These are phyloP conservation scores for Stenocarpella maydis DNA, from an alignment of 2,329 filamentous ascomycete species.

Conservation along the genomic window DNA sequence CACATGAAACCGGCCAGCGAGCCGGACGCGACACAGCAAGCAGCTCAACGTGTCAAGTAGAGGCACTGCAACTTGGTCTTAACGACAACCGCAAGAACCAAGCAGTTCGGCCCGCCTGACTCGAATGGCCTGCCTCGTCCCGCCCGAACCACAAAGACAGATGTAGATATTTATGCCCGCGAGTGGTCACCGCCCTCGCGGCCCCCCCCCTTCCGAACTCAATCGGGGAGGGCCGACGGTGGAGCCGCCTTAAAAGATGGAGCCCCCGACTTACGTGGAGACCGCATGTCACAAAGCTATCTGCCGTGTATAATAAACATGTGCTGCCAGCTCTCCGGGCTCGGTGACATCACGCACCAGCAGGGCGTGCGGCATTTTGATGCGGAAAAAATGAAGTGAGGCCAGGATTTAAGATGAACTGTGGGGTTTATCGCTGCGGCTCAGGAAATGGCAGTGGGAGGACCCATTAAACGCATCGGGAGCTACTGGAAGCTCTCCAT, in stretches of 20 bases:
- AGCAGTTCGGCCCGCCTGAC: background rate
- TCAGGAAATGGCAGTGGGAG: background rate
- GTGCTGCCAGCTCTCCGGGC: constrained; percentile 13
- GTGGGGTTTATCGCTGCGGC: background rate
- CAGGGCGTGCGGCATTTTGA: constrained; percentile 17
- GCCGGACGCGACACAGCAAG: background rate
- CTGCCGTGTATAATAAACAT: background rate
- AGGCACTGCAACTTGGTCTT: too few species aligned
- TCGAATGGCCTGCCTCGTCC: background rate
- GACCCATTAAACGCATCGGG: background rate
- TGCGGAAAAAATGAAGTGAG: background rate
- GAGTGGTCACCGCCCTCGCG: constrained; percentile 7
- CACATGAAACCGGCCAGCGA: background rate
- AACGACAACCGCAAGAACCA: too few species aligned
- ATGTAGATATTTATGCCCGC: background rate
- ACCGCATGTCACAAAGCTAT: background rate
- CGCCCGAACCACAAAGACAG: too few species aligned
- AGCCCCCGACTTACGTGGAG: constrained; percentile 6
- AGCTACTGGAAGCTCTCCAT: background rate
- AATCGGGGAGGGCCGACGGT: constrained; percentile 7
- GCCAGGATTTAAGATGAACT: constrained; percentile 11
- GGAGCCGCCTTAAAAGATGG: background rate
- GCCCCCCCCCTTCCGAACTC: background rate
- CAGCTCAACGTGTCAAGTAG: background rate
- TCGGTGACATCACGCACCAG: constrained; percentile 11